Base-by-base conservation (phyloP, 164 flowering plant species). In the Vitis rotundifolia region DNA sequence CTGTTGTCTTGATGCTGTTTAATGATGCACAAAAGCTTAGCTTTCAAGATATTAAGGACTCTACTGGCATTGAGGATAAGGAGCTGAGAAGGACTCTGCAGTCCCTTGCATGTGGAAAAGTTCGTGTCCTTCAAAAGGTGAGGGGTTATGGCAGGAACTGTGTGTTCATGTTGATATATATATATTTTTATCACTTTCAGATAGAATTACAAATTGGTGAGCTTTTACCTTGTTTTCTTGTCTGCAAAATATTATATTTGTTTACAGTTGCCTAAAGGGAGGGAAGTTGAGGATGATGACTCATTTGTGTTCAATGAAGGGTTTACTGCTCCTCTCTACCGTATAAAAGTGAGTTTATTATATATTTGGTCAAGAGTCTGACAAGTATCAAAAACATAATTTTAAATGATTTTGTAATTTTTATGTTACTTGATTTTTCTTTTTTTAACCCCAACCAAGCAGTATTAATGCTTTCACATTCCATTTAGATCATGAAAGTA, bases 61-160 rank as follows among this genome's bases (percentile, higher is more conserved):
- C 98, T 2, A 89, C 96, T n/a, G 83, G 88, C 16, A 86, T 92
- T 61, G 98, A 92, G 85, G 98, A 91, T 67, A 92, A 91, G 79
- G 98, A 92, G 73, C 78, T 92, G 69, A 80, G 96, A 54, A 88
- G 98, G 76, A 92, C 98, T 68, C 72, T 92, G 73, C 98, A 91
- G 75, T 90, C 97, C 49, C 90, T 92, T 68, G 97, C 97, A 9
- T 89, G 97, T 77, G 97, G 97, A 58, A 91, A 91, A 89, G 87
- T 91, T 50, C 88, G 97, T 1, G 92, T 91, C 66, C 94, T 92
- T 69, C 92, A 77, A 67, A 92, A 92, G 92, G 98, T 92, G 56
- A 54, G 80, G 73, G 28, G 28, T 10, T 50, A 59, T 62, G 48
- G 55, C 52, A 26, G 11, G 48, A 49, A 37, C 48, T 61, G 22